Conservation (phyloP, 371 early-diverging fungal genomes). For the Lichtheimia ramosa region DNA sequence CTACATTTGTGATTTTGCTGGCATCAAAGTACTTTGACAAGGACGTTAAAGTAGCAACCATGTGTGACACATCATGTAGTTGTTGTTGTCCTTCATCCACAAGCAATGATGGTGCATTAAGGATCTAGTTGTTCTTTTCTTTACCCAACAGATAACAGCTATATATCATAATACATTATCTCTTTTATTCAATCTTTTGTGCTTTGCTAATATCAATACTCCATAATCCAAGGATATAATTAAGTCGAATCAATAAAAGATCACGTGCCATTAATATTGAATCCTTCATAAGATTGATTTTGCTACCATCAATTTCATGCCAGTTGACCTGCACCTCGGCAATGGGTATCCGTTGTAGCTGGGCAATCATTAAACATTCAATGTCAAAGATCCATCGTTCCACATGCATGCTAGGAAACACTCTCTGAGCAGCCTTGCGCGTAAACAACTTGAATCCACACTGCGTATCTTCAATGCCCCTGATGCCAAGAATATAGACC, state of each 20-base stretch:
- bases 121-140: background rate
- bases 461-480: conserved; percentile 89
- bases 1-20: conserved; percentile 40
- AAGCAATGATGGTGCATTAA: conserved; percentile 9
- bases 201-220: conserved; percentile 26
- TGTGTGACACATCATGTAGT: conserved; percentile 9
- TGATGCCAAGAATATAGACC: conserved; percentile 81
- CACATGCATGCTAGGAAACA: conserved; percentile 91
- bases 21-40: conserved; percentile 43
- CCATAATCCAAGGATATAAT: conserved; percentile 88
- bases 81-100: conserved; percentile 5
- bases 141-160: background rate
- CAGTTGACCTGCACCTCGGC: conserved; percentile 90
- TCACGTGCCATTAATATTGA: conserved; percentile 90
- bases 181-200: conserved; percentile 15
- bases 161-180: background rate
- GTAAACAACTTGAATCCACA: conserved; percentile 96
- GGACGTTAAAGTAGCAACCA: conserved; percentile 22
- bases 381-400: conserved; percentile 97
- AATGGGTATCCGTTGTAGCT: conserved; percentile 69
- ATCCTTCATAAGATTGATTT: conserved; percentile 85
- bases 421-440: conserved; percentile 70
- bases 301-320: conserved; percentile 96
- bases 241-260: conserved; percentile 81
- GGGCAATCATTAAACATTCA: conserved; percentile 87